Evolutionary conservation across 345 rosid genomes (phyloP).

Genomic region (Carallia brachiata): DNA sequence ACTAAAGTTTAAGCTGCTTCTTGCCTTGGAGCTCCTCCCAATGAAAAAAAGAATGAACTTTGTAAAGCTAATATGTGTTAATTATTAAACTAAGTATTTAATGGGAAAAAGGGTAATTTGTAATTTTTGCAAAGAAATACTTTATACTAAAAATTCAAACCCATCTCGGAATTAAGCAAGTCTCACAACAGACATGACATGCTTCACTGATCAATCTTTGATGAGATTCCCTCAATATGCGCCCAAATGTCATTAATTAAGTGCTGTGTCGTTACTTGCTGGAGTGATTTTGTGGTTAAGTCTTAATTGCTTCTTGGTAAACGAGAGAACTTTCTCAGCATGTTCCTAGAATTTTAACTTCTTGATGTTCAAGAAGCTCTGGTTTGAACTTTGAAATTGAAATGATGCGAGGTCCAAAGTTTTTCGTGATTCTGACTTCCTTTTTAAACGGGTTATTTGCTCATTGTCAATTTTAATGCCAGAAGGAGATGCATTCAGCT

Average conservation of each 20-base stretch:
- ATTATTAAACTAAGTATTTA: no score
- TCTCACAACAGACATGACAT: background rate
- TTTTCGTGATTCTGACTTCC: background rate
- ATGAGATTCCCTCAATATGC: no score
- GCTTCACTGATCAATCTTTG: background rate
- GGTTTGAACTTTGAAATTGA: background rate
- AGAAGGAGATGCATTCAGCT: constrained; percentile 7
- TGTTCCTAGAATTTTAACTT: background rate
- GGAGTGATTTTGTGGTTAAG: background rate
- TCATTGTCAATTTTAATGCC: background rate
- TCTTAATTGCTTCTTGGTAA: background rate
- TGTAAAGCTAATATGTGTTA: no score
- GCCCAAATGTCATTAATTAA: background rate
- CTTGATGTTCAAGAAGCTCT: background rate
- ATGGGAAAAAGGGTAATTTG: no score
- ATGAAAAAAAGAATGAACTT: no score
- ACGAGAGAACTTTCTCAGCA: constrained; percentile 6
- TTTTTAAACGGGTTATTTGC: background rate
- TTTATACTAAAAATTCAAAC: no score
- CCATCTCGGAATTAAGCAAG: no score
- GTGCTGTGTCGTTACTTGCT: background rate
- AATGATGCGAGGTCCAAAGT: background rate
- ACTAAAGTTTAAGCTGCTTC: background rate
- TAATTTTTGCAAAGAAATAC: no score
- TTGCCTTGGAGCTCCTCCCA: background rate